Conservation (phyloP, 768 basidiomycete species). For the Fistulinella prunicolor region DNA sequence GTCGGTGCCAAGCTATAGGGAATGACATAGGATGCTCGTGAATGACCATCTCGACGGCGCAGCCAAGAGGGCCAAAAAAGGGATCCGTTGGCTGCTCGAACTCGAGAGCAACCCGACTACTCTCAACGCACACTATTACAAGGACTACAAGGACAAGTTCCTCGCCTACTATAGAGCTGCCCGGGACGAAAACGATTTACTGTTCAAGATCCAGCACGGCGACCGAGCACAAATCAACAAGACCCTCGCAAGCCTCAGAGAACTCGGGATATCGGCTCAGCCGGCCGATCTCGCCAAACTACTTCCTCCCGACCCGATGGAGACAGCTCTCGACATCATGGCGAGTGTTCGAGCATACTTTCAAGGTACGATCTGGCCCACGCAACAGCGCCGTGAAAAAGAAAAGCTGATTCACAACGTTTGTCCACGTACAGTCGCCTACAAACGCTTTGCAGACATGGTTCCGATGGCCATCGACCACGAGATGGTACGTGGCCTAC, state of each 20-base stretch:
- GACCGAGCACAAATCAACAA: too few relatives aligned
- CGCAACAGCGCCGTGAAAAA: neutral
- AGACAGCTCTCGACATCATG: conserved; percentile 60
- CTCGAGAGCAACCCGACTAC: conserved; percentile 48
- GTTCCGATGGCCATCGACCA: conserved; percentile 42
- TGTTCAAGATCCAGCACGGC: neutral
- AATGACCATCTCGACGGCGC: conserved; percentile 46
- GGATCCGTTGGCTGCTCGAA: conserved; percentile 44
- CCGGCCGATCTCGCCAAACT: conserved; percentile 46
- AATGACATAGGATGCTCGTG: conserved; percentile 38
- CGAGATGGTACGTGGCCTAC: conserved; percentile 43
- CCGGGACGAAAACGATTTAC: conserved; percentile 6
- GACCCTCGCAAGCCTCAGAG: conserved; percentile 13
- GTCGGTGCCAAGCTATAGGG: too few relatives aligned
- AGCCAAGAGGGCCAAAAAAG: conserved; percentile 35
- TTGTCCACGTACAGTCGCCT: conserved; percentile 36
- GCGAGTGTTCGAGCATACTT: conserved; percentile 66
- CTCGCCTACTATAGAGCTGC: conserved; percentile 43
- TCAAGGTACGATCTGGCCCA: conserved; percentile 45
- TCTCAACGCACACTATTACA: conserved; percentile 46
- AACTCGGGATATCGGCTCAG: conserved; percentile 29
- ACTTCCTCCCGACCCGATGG: conserved; percentile 47
- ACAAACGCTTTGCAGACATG: conserved; percentile 45
- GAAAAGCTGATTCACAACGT: neutral
- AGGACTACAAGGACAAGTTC: conserved; percentile 48